A percentile compares a stretch with the other conserved stretches of the same genome.
Conservation (phyloP, 257 asterid genomes). For the Anisodus acutangulus region DNA sequence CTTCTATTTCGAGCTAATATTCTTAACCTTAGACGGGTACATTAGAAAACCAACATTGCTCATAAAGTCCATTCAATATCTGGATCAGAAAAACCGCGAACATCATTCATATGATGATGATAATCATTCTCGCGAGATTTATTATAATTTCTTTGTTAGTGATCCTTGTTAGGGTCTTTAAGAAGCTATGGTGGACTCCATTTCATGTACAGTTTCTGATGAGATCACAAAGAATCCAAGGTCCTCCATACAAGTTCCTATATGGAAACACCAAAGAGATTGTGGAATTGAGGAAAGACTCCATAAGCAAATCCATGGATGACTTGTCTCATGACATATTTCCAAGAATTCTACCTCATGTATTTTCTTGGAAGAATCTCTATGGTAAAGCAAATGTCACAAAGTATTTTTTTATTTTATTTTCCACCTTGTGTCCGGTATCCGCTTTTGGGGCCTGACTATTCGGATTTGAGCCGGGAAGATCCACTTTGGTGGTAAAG, state of each 20-base stretch:
- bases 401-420: too few relatives aligned
- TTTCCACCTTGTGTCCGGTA: too few relatives aligned
- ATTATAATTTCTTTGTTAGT: conserved; percentile 38
- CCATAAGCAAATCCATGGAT: conserved; percentile 49
- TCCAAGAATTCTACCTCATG: conserved; percentile 64
- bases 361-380: conserved; percentile 46
- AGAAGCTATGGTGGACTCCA: conserved; percentile 55
- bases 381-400: conserved; percentile 45
- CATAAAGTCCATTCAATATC: not conserved
- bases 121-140: conserved; percentile 30
- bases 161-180: conserved; percentile 35
- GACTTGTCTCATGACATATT: conserved; percentile 54
- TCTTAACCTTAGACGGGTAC: not conserved
- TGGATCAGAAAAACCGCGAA: not conserved
- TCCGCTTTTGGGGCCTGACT: too few relatives aligned
- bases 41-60: not conserved
- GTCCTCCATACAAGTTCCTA: conserved; percentile 55
- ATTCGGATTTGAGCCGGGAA: too few relatives aligned
- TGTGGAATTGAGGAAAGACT: conserved; percentile 43
- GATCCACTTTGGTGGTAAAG: too few relatives aligned
- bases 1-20: not conserved
- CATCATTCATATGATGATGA: conserved; percentile 18
- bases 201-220: conserved; percentile 39
- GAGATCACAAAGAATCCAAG: conserved; percentile 60
- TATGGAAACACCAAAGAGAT: conserved; percentile 68